Evolutionary conservation across 75 land plant species (phyloP).

Genomic region (Larix kaempferi): DNA sequence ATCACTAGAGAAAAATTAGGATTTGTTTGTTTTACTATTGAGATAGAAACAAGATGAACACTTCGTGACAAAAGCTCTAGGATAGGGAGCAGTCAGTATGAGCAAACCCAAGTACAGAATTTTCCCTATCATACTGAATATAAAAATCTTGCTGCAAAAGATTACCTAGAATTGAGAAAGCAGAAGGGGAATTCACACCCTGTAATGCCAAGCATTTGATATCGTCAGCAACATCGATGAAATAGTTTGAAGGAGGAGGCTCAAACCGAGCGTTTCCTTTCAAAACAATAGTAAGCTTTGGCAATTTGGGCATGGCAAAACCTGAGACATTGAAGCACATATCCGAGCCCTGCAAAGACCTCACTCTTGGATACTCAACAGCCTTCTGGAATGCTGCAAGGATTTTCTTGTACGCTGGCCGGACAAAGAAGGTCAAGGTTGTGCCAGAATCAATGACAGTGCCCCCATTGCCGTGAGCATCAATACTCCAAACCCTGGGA

Average conservation of each 20-base stretch:
- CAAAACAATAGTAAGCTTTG: slow-evolving; percentile 37
- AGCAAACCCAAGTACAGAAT: slow-evolving; percentile 54
- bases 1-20: neutral
- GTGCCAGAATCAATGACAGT: slow-evolving; percentile 74
- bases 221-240: slow-evolving; percentile 36
- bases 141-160: slow-evolving; percentile 71
- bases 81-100: slow-evolving; percentile 35
- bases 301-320: slow-evolving; percentile 13
- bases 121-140: slow-evolving; percentile 55
- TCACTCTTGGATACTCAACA: slow-evolving; percentile 27
- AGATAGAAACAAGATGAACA: neutral
- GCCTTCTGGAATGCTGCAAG: slow-evolving; percentile 27
- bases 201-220: slow-evolving; percentile 61
- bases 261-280: slow-evolving; percentile 39
- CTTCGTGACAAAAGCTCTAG: neutral
- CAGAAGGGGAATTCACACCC: slow-evolving; percentile 20
- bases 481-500: slow-evolving; percentile 52
- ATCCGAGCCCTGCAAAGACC: slow-evolving; percentile 31
- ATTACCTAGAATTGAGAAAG: slow-evolving; percentile 69
- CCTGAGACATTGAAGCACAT: slow-evolving; percentile 49
- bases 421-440: slow-evolving; percentile 50
- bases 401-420: slow-evolving; percentile 44
- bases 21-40: neutral
- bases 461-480: slow-evolving; percentile 58
- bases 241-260: slow-evolving; percentile 61